Evolutionary conservation across 2,329 filamentous ascomycete species (phyloP).

Genomic region (Clonostachys byssicola): DNA sequence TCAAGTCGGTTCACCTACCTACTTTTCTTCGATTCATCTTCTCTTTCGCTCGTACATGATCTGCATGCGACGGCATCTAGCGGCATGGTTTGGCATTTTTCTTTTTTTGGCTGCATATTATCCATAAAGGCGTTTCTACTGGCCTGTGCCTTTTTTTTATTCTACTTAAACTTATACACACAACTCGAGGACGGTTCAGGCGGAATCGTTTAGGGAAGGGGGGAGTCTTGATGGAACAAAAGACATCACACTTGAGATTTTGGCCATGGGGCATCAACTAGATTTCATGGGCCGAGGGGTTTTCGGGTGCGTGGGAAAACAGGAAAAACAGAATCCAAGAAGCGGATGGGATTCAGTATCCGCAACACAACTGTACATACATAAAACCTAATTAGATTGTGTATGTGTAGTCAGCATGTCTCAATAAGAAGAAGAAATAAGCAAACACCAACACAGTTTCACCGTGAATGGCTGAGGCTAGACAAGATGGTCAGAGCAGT

Average conservation of each 20-base stretch:
- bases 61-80: constrained; percentile 6
- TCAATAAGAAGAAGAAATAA: background rate
- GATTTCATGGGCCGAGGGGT: background rate
- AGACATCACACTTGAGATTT: background rate
- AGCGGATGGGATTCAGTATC: background rate
- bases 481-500: no score
- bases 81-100: constrained; percentile 5
- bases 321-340: background rate
- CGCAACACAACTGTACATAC: background rate
- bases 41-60: background rate
- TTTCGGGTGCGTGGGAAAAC: background rate
- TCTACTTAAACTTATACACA: background rate
- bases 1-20: no score
- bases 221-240: background rate
- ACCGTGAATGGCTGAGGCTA: no score
- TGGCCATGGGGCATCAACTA: background rate
- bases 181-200: background rate
- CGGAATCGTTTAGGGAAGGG: background rate
- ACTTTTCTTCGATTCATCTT: background rate
- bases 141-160: background rate
- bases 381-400: background rate
- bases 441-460: no score
- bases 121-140: background rate
- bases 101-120: constrained; percentile 1
- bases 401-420: background rate